Base-by-base conservation (phyloP, 2,329 filamentous ascomycete genomes). In the Hypoxylon sp. region DNA sequence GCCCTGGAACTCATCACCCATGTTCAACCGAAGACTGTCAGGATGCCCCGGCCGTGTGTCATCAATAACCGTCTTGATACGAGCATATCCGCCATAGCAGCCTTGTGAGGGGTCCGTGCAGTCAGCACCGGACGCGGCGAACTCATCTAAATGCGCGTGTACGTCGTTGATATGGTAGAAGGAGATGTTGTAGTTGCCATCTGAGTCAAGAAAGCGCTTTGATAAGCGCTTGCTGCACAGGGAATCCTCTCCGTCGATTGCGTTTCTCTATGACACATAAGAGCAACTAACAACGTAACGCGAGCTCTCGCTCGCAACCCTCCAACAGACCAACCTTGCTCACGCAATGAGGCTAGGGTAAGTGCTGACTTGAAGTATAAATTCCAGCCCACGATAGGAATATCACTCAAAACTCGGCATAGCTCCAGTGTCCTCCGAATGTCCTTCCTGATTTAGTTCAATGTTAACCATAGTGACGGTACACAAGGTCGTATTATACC, bases 151-250 rank as follows among this genome's bases (percentile, higher is more conserved):
- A 75, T 91, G 89, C 13, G 89, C 85, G 75, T 91, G 89, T 13
- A 91, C 87, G 75, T 91, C 89, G 74, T 91, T 91, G 81, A 91
- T 84, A 76, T 91, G 89, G 79, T 90, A 90, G 80, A 91, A 90
- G 5, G 88, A 86, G 63, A 88, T 83, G 74, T 87, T 87, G 75
- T 83, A 87, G 71, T 87, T 81, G 36, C 84, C 85, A 3, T 80
- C 74, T 23, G 77, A 76, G 70, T 86, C 82, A 50, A 85, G 77
- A 65, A 81, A 83, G 34, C 86, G 84, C 79, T 86, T 87, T 43
- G 75, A 72, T 43, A 85, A 70, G 34, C 82, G 82, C 69, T 79
- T 80, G 76, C 84, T 87, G 73, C 83, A 80, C 25, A 88, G 79
- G 11, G 80, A 80, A 73, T 87, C 85, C 59, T 84, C 82, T 43